Conservation (phyloP, 495 filamentous ascomycete genomes). For the Collariella sp. region DNA sequence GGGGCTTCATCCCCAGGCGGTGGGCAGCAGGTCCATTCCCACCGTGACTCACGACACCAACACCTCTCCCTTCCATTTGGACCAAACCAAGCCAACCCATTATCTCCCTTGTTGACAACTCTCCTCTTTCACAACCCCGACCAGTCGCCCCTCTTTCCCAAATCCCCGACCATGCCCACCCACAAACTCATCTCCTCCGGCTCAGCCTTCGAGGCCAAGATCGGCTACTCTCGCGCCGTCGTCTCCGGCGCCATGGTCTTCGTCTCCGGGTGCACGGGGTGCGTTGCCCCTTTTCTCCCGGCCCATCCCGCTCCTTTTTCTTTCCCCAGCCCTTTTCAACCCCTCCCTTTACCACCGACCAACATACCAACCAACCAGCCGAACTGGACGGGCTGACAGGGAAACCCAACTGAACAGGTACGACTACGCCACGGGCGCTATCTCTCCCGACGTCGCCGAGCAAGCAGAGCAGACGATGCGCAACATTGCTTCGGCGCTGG, state of each 20-base stretch:
- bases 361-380: neutral
- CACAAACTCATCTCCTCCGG: constrained; percentile 31
- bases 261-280: constrained; percentile 37
- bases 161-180: constrained; percentile 6
- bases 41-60: neutral
- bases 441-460: constrained; percentile 25
- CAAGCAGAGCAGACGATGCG: constrained; percentile 31
- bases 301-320: neutral
- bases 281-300: neutral
- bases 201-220: constrained; percentile 33
- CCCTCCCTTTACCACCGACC: no score
- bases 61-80: neutral
- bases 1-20: neutral
- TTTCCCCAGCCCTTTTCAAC: neutral
- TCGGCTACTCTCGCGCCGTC: constrained; percentile 38
- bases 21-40: no score
- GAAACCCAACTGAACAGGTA: constrained; percentile 20
- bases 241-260: constrained; percentile 31
- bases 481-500: constrained; percentile 29
- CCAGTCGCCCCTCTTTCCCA: no score
- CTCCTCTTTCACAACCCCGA: neutral
- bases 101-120: neutral
- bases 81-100: neutral
- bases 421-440: constrained; percentile 29
- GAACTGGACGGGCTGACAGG: neutral